A percentile compares a stretch with the other conserved stretches of the same genome.
Evolutionary conservation across 345 rosid species (phyloP).

Genomic region (Balakata baccata): DNA sequence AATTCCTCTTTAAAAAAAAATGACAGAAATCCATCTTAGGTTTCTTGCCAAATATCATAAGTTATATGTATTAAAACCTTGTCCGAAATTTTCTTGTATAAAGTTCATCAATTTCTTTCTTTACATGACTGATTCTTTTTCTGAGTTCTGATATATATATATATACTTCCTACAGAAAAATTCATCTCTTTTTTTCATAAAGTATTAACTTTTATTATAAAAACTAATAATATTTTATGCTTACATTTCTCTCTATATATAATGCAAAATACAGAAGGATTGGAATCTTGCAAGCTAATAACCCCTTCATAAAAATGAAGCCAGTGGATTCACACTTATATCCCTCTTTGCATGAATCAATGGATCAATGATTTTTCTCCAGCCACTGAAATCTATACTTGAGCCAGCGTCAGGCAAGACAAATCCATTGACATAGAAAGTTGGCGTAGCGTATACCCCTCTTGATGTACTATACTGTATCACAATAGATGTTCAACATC

Average conservation of each 20-base stretch:
- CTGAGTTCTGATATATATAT: too few relatives aligned
- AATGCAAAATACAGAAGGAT: too few relatives aligned
- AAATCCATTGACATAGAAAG: constrained; percentile 74
- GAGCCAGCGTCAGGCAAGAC: constrained; percentile 53
- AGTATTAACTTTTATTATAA: too few relatives aligned
- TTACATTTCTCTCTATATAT: too few relatives aligned
- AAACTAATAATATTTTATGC: too few relatives aligned
- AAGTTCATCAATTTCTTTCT: too few relatives aligned
- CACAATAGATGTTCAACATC: neutral
- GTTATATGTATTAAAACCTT: neutral
- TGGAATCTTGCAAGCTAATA: neutral
- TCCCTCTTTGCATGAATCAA: constrained; percentile 32
- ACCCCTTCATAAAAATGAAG: constrained; percentile 15
- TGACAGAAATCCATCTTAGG: too few relatives aligned
- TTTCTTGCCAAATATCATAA: neutral
- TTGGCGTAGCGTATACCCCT: constrained; percentile 69
- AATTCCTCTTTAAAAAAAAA: too few relatives aligned
- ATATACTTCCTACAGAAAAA: too few relatives aligned
- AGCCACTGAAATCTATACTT: constrained; percentile 40
- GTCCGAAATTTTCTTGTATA: too few relatives aligned
- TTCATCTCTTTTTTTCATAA: too few relatives aligned
- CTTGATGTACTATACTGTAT: constrained; percentile 71
- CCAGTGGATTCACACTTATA: neutral
- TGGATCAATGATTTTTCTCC: constrained; percentile 70
- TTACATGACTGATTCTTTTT: too few relatives aligned